phyloP scores from a whole-genome alignment of 306 rosid species.

The Vigna mungo region DNA sequence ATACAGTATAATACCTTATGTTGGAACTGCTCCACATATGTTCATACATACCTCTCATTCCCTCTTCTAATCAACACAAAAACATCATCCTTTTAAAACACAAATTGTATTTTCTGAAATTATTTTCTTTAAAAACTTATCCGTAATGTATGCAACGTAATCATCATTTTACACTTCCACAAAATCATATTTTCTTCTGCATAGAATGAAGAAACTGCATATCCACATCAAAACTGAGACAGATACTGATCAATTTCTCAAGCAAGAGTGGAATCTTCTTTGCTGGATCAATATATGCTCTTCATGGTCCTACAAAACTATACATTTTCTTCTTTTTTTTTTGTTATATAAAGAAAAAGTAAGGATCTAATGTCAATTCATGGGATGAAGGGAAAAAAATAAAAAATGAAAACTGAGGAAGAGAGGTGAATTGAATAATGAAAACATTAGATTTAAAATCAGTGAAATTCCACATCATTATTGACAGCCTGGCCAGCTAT shows the following conservation, averaged over 20 bases:
- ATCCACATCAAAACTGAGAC: neutral
- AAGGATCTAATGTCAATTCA: slow-evolving; percentile 87
- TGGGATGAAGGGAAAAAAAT: slow-evolving; percentile 30
- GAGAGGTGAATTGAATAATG: slow-evolving; percentile 40
- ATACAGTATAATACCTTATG: slow-evolving; percentile 46
- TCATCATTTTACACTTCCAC: slow-evolving; percentile 13
- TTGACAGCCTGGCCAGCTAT: slow-evolving; percentile 50
- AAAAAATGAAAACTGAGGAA: slow-evolving; percentile 25
- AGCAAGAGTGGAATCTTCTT: slow-evolving; percentile 36
- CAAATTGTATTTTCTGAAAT: no score
- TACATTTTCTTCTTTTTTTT: slow-evolving; percentile 45
- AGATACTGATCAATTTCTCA: neutral
- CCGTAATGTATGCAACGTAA: no score
- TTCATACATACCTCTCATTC: slow-evolving; percentile 44
- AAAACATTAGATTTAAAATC: slow-evolving; percentile 35
- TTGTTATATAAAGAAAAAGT: slow-evolving; percentile 59
- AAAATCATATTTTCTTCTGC: neutral
- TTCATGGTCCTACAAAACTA: slow-evolving; percentile 64
- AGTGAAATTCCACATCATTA: slow-evolving; percentile 55
- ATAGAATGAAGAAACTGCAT: neutral
- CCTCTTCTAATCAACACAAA: slow-evolving; percentile 36
- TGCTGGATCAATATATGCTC: slow-evolving; percentile 47
- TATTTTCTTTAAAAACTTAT: no score
- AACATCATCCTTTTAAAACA: slow-evolving; percentile 39
- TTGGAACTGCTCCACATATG: slow-evolving; percentile 42